Base-by-base conservation (phyloP, 441 rosid genomes). In the Gossypium davidsonii region DNA sequence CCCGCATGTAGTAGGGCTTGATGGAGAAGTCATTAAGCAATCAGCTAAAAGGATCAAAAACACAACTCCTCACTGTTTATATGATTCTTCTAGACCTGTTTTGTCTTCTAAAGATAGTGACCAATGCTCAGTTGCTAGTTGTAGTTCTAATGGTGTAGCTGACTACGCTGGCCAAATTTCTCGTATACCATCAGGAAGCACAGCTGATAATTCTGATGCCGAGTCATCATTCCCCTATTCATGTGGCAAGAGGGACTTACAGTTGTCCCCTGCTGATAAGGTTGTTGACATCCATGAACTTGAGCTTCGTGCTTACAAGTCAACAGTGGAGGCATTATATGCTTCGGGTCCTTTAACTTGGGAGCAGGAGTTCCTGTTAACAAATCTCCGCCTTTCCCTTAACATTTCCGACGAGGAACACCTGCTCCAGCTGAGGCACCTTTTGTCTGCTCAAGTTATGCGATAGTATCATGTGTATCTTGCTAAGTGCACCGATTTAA, bases 351-450 rank as follows among this genome's bases (percentile, higher is more conserved):
- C 85, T 20, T 69, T 82, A 60, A 74, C 79, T 75, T 82, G 85
- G 83, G 85, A 73, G 65, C 85, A 75, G 55, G 83, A 82, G 53
- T 67, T 75, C 51, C 72, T 82, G 49, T 59, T 82, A 71, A 79
- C 84, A n/a, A 71, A 81, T 72, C 82, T 81, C 28, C 82, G 84
- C 14, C 69, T 79, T 21, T 76, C 51, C 9, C 84, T 81, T 49
- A 71, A 82, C 75, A 82, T 82, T 67, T 79, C 85, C 25, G 82
- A 82, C 28, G 79, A 81, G 66, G 85, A 82, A 70, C 83, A 82
- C 74, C 78, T 77, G 25, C 51, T 69, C 64, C 79, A 74, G 77
- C 67, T 82, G 5, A 79, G 77, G 64, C 71, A 74, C 59, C 68
- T 82, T 31, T 64, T 82, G 52, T 79, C 83, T 49, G 4, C 84